A percentile compares a stretch with the other conserved stretches of the same genome.
Conservation (phyloP, 2,329 filamentous ascomycete species). For the Aspergillus intermedius region DNA sequence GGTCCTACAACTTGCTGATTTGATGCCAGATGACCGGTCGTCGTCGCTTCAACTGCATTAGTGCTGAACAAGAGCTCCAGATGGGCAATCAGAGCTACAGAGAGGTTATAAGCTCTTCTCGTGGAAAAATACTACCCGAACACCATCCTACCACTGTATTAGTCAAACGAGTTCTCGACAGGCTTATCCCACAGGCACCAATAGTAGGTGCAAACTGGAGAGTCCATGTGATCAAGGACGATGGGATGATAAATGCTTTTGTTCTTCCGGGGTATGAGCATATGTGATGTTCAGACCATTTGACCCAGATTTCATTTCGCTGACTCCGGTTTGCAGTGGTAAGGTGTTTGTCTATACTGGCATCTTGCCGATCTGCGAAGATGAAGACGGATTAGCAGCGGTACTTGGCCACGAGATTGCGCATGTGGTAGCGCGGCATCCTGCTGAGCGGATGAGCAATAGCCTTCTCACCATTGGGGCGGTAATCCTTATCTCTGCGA, state of each 20-base stretch:
- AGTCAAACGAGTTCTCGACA: slow-evolving; percentile 48
- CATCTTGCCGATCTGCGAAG: slow-evolving; percentile 50
- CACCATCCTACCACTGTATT: slow-evolving; percentile 43
- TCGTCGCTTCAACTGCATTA: slow-evolving; percentile 53
- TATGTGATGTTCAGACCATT: not conserved
- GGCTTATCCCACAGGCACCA: slow-evolving; percentile 49
- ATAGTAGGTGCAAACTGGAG: slow-evolving; percentile 47
- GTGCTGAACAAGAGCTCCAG: slow-evolving; percentile 38
- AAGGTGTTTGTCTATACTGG: slow-evolving; percentile 61
- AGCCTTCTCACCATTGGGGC: slow-evolving; percentile 27
- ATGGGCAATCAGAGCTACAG: slow-evolving; percentile 41
- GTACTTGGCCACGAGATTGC: slow-evolving; percentile 60
- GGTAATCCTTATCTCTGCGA: slow-evolving; percentile 19
- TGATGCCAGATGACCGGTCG: slow-evolving; percentile 45
- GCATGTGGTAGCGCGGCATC: slow-evolving; percentile 54
- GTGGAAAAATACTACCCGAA: slow-evolving; percentile 43
- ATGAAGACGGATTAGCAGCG: slow-evolving; percentile 54
- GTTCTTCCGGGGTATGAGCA: slow-evolving; percentile 51
- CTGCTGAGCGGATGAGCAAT: slow-evolving; percentile 49
- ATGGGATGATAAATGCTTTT: slow-evolving; percentile 51
- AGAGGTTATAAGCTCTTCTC: slow-evolving; percentile 43
- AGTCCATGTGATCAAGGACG: slow-evolving; percentile 52
- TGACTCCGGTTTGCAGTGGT: slow-evolving; percentile 31
- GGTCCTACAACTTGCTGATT: not conserved
- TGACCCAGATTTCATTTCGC: not conserved